phyloP scores from a whole-genome alignment of 2,329 filamentous ascomycete genomes.

The Amauroascus niger region DNA sequence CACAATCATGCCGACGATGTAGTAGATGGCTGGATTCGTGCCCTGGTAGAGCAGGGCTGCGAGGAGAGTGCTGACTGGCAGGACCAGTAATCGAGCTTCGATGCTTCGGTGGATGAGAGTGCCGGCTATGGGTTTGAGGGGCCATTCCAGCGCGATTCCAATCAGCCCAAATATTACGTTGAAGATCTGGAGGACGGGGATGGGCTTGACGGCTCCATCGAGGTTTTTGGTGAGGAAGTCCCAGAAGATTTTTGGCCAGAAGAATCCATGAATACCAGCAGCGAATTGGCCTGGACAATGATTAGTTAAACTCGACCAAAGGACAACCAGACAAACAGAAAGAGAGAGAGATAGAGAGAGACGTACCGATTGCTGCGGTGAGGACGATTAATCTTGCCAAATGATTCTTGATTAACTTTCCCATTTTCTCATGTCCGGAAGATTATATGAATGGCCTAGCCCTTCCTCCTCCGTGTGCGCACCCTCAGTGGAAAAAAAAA shows the following conservation, averaged over 20 bases:
- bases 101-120: slow-evolving; percentile 74
- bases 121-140: slow-evolving; percentile 66
- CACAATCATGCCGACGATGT: slow-evolving; percentile 69
- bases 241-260: slow-evolving; percentile 99
- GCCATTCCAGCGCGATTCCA: slow-evolving; percentile 85
- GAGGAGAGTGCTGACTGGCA: slow-evolving; percentile 67
- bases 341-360: not conserved
- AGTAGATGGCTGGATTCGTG: slow-evolving; percentile 87
- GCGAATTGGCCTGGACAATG: slow-evolving; percentile 63
- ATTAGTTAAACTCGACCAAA: not conserved
- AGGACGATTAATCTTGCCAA: slow-evolving; percentile 92
- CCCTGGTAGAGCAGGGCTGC: slow-evolving; percentile 79
- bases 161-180: slow-evolving; percentile 74
- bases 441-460: not conserved
- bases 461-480: slow-evolving; percentile 2
- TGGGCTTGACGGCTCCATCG: slow-evolving; percentile 71
- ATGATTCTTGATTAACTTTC: slow-evolving; percentile 98
- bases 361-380: slow-evolving; percentile 65
- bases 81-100: slow-evolving; percentile 69
- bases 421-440: slow-evolving; percentile 50
- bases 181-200: slow-evolving; percentile 81
- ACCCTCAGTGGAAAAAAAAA: not conserved
- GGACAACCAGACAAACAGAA: not conserved
- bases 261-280: slow-evolving; percentile 75
- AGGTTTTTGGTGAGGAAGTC: slow-evolving; percentile 90